Evolutionary conservation across 2,329 filamentous ascomycete genomes (phyloP).

Genomic region (Fusarium avenaceum): DNA sequence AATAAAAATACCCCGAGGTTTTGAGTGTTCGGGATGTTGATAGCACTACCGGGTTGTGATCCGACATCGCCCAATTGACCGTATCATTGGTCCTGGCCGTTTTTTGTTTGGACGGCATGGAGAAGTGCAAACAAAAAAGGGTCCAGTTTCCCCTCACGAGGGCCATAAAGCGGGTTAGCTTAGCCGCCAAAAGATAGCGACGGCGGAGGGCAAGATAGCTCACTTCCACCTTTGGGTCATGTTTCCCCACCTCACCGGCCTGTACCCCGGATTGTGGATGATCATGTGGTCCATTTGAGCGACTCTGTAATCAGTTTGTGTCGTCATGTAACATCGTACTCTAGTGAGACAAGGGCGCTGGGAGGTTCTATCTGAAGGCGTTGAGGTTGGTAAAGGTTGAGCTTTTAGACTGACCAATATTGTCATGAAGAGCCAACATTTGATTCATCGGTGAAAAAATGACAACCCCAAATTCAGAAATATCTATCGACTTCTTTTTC

Average conservation of each 20-base stretch:
- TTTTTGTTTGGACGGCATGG: conserved; percentile 12
- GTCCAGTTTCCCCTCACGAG: conserved; percentile 21
- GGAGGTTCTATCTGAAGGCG: no score
- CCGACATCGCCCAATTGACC: conserved; percentile 16
- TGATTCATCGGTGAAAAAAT: no score
- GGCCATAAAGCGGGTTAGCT: conserved; percentile 21
- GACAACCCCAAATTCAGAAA: no score
- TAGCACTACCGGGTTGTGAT: conserved; percentile 19
- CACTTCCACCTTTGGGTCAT: neutral
- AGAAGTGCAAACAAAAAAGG: neutral
- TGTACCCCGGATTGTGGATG: conserved; percentile 21
- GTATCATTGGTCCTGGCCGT: neutral
- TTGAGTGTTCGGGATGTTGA: neutral
- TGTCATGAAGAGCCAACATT: no score
- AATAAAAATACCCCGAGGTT: neutral
- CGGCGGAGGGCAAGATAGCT: neutral
- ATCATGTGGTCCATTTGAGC: conserved; percentile 3
- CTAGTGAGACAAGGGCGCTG: no score
- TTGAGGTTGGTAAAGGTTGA: no score
- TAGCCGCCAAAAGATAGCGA: conserved; percentile 23
- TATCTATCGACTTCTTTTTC: no score
- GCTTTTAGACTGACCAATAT: no score
- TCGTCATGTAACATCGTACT: no score
- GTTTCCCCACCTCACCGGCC: conserved; percentile 22
- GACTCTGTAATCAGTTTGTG: no score